These are phyloP conservation scores for Claviceps sp. DNA, from an alignment of 2,329 filamentous ascomycete species.

Conservation along the genomic window DNA sequence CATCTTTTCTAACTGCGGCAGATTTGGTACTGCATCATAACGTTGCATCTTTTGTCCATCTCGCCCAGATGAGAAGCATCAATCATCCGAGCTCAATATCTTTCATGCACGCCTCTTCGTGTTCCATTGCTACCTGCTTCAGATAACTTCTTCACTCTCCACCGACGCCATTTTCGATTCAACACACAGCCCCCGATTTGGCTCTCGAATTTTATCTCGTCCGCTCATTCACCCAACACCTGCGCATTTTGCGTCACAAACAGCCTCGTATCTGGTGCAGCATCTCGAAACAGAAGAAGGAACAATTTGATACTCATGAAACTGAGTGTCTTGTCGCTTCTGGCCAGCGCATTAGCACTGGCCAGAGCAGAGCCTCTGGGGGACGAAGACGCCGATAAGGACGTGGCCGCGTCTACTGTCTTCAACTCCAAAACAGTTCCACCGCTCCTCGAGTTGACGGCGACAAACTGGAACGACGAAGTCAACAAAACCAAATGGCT, in stretches of 20 bases:
- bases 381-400: constrained; percentile 23
- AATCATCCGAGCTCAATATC: background rate
- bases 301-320: constrained; percentile 16
- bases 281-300: constrained; percentile 1
- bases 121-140: background rate
- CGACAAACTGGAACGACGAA: constrained; percentile 42
- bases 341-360: constrained; percentile 28
- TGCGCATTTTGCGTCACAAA: background rate
- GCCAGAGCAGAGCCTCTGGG: constrained; percentile 17
- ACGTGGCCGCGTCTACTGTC: constrained; percentile 28
- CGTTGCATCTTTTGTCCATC: background rate
- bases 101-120: background rate
- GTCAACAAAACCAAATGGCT: constrained; percentile 39
- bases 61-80: no score
- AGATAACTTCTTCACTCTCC: background rate
- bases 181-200: background rate
- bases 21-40: background rate
- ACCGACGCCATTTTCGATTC: background rate
- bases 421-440: constrained; percentile 59
- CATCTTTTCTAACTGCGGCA: constrained; percentile 2
- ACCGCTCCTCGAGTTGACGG: constrained; percentile 46
- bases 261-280: background rate
- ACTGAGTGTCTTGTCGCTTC: constrained; percentile 27
- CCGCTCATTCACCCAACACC: no score
- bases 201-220: background rate